A percentile compares a stretch with the other conserved stretches of the same genome.
phyloP scores from a whole-genome alignment of 2,329 filamentous ascomycete species.

The Aureobasidium uvarum region DNA sequence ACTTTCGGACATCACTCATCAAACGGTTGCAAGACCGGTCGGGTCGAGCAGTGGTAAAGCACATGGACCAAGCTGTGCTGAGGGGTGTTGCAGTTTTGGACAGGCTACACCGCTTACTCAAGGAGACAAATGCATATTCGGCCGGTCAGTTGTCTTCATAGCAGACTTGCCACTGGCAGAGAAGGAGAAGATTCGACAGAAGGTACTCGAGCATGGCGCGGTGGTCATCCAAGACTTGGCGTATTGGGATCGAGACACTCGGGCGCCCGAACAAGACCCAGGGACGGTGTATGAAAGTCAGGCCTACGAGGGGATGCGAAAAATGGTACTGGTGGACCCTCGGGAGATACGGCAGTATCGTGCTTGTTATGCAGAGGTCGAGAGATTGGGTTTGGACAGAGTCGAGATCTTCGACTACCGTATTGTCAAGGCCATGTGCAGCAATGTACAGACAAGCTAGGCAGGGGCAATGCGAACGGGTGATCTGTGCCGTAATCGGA shows the following conservation, averaged over 20 bases:
- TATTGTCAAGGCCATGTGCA: slow-evolving; percentile 11
- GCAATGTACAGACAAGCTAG: neutral
- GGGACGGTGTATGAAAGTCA: slow-evolving; percentile 38
- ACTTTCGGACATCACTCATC: slow-evolving; percentile 13
- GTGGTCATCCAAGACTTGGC: slow-evolving; percentile 25
- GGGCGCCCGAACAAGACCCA: slow-evolving; percentile 29
- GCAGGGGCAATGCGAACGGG: neutral
- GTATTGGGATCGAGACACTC: slow-evolving; percentile 37
- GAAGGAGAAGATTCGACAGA: neutral
- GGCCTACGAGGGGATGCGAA: slow-evolving; percentile 35
- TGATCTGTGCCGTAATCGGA: neutral
- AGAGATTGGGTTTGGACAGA: slow-evolving; percentile 9
- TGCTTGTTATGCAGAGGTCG: slow-evolving; percentile 7
- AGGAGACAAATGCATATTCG: slow-evolving; percentile 3
- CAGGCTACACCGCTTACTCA: neutral
- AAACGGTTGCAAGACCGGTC: neutral
- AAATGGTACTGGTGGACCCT: slow-evolving; percentile 38
- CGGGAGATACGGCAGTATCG: slow-evolving; percentile 27
- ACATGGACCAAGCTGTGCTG: neutral
- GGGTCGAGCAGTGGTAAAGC: neutral
- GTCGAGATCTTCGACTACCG: slow-evolving; percentile 19
- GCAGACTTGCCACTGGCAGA: neutral
- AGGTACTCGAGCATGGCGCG: slow-evolving; percentile 7
- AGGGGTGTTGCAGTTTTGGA: slow-evolving; percentile 6
- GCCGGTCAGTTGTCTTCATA: slow-evolving; percentile 16